Percentiles rank a stretch among this genome's conserved stretches.
Evolutionary conservation across 78 protist genomes (phyloP).

Genomic region (Dictyostelium discoideum): DNA sequence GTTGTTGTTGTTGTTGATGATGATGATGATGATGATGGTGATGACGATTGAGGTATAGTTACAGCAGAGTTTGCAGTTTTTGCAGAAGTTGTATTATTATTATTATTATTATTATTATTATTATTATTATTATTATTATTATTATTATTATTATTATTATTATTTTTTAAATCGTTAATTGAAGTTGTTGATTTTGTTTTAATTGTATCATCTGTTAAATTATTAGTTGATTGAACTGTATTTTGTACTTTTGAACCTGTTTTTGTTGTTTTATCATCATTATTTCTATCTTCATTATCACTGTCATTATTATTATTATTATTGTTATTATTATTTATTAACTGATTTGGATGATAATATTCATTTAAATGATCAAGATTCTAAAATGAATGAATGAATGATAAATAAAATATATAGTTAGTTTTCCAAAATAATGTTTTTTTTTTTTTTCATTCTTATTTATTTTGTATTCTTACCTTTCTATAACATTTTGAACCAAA

Average conservation of each 20-base stretch:
- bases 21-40: background rate
- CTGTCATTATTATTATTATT: background rate
- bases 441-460: background rate
- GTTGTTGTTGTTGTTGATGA: background rate
- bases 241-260: background rate
- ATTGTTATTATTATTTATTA: background rate
- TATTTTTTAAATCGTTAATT: background rate
- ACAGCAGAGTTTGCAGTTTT: background rate
- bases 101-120: background rate
- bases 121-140: background rate
- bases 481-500: constrained; percentile 18
- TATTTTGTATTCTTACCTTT: background rate
- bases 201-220: background rate
- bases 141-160: background rate
- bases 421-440: background rate
- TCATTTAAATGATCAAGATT: background rate
- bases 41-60: background rate
- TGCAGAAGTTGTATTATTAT: background rate
- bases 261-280: background rate
- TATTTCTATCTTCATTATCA: background rate
- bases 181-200: background rate
- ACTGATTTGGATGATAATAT: background rate
- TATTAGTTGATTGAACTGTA: background rate
- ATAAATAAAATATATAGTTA: background rate
- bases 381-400: background rate